phyloP scores from a whole-genome alignment of 1,284 basidiomycete genomes.

The Ustilago sp. region DNA sequence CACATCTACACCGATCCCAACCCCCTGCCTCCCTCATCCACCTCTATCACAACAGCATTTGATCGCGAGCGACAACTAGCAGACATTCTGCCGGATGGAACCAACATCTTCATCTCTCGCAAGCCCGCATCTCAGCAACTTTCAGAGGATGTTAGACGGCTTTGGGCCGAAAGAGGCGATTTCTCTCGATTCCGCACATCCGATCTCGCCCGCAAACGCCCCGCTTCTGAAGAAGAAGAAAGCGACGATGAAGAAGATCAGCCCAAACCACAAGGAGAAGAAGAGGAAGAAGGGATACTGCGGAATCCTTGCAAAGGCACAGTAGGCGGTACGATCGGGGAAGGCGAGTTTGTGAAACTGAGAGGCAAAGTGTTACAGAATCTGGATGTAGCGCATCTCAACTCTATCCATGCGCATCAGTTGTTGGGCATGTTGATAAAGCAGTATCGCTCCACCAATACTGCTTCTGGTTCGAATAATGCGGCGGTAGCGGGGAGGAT shows the following conservation, averaged over 20 bases:
- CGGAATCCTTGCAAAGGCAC: constrained; percentile 4
- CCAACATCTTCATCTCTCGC: constrained; percentile 23
- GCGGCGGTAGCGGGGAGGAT: constrained; percentile 18
- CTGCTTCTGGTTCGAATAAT: background rate
- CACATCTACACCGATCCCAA: constrained; percentile 40
- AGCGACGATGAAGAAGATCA: constrained; percentile 8
- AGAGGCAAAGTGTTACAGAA: constrained; percentile 48
- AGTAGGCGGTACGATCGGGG: constrained; percentile 49
- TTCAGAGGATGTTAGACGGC: constrained; percentile 33
- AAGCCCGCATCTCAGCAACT: constrained; percentile 20
- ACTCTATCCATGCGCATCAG: constrained; percentile 60
- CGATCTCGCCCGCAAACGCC: background rate
- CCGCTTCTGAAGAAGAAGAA: constrained; percentile 2
- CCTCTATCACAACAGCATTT: constrained; percentile 1
- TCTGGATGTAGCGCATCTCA: constrained; percentile 57
- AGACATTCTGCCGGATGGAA: constrained; percentile 29
- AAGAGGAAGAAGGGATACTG: constrained; percentile 9
- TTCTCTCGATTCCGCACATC: constrained; percentile 44
- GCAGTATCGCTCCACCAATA: constrained; percentile 20
- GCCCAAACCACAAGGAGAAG: background rate
- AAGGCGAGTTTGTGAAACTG: constrained; percentile 54
- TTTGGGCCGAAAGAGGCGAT: constrained; percentile 64
- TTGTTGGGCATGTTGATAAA: constrained; percentile 58
- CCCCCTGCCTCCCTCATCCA: background rate
- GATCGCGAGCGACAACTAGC: constrained; percentile 34